Evolutionary conservation across 2,329 filamentous ascomycete species (phyloP).

Genomic region (Tolypocladium tropicale): DNA sequence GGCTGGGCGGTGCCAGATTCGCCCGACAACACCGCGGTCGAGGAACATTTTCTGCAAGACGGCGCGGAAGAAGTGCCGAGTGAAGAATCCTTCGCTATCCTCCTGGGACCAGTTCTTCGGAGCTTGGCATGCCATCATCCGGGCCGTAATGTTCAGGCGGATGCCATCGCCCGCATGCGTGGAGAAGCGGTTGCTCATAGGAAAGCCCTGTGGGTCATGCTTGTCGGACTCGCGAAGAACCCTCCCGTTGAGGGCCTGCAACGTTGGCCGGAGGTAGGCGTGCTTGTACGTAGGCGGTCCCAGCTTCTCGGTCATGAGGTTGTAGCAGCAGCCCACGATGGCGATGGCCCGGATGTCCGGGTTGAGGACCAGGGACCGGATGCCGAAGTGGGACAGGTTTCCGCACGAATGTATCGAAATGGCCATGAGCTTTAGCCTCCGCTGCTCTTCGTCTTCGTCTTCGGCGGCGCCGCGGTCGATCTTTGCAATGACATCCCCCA

Average conservation of each 20-base stretch:
- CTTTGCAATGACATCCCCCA: slow-evolving; percentile 55
- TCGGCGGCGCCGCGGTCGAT: slow-evolving; percentile 29
- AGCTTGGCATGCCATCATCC: slow-evolving; percentile 97
- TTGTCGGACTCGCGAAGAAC: slow-evolving; percentile 57
- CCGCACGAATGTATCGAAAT: slow-evolving; percentile 96
- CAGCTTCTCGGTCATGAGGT: slow-evolving; percentile 82
- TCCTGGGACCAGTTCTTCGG: slow-evolving; percentile 79
- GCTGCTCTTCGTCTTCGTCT: slow-evolving; percentile 11
- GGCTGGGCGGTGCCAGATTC: slow-evolving; percentile 30
- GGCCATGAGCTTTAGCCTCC: slow-evolving; percentile 58
- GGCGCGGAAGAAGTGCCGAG: slow-evolving; percentile 84
- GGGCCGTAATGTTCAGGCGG: slow-evolving; percentile 85
- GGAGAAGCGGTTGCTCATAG: slow-evolving; percentile 68
- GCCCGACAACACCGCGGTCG: slow-evolving; percentile 66
- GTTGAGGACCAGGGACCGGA: slow-evolving; percentile 78
- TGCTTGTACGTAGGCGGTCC: slow-evolving; percentile 81
- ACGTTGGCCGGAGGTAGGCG: slow-evolving; percentile 59
- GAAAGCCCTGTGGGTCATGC: slow-evolving; percentile 86
- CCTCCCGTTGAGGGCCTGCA: slow-evolving; percentile 58
- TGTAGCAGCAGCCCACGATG: slow-evolving; percentile 97
- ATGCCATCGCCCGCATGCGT: slow-evolving; percentile 54
- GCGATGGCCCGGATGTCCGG: slow-evolving; percentile 79
- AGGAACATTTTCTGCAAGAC: slow-evolving; percentile 87
- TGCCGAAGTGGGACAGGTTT: slow-evolving; percentile 90
- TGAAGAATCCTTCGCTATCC: slow-evolving; percentile 84